A percentile compares a stretch with the other conserved stretches of the same genome.
phyloP scores from a whole-genome alignment of 2,329 filamentous ascomycete genomes.

The Biscogniauxia sp. region DNA sequence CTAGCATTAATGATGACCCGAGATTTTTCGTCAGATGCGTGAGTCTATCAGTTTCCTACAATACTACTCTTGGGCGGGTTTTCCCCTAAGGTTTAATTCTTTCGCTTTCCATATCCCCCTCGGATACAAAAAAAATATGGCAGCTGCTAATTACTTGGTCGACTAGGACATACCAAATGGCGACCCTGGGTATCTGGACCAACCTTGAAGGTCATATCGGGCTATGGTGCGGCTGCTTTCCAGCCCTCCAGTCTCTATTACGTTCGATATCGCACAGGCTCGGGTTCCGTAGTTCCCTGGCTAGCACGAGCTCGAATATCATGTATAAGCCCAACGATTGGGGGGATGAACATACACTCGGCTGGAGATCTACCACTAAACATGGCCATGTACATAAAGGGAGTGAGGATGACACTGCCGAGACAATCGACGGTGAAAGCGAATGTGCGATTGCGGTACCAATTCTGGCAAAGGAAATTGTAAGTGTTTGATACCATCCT shows the following conservation, averaged over 20 bases:
- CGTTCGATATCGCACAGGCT: slow-evolving; percentile 31
- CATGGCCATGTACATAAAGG: neutral
- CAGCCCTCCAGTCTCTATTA: slow-evolving; percentile 38
- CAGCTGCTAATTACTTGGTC: neutral
- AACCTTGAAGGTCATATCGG: slow-evolving; percentile 41
- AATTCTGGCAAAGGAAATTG: neutral
- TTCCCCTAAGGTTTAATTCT: neutral
- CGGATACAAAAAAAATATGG: neutral
- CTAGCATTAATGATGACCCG: slow-evolving; percentile 34
- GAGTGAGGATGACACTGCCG: neutral
- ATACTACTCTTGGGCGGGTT: too few relatives aligned
- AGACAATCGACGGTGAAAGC: neutral
- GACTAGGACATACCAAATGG: slow-evolving; percentile 37
- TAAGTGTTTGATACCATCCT: neutral
- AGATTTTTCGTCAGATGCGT: slow-evolving; percentile 33
- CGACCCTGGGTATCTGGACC: slow-evolving; percentile 37
- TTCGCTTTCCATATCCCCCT: neutral
- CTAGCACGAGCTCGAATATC: neutral
- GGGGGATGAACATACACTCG: neutral
- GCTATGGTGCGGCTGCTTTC: slow-evolving; percentile 43
- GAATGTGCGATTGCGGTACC: neutral
- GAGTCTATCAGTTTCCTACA: slow-evolving; percentile 13
- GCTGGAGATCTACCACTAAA: too few relatives aligned
- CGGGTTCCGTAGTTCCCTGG: slow-evolving; percentile 18
- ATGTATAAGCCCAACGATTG: neutral